A percentile compares a stretch with the other conserved stretches of the same genome.
These are phyloP conservation scores for Neonectria sp. DNA, from an alignment of 2,329 filamentous ascomycete species.

Conservation along the genomic window DNA sequence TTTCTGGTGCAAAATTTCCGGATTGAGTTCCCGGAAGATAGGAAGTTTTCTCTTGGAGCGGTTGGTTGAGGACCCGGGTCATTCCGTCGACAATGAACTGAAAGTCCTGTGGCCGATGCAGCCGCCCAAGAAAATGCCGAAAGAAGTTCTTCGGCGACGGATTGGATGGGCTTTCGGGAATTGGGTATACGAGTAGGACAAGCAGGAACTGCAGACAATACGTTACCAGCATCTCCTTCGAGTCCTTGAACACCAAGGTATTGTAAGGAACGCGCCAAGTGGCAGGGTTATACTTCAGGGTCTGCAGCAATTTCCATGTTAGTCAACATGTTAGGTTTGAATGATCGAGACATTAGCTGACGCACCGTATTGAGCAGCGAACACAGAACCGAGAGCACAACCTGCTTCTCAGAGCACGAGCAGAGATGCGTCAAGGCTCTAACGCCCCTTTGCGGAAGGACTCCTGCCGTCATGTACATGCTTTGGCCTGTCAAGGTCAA, in stretches of 20 bases:
- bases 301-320: slow-evolving; percentile 63
- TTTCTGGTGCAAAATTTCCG: slow-evolving; percentile 91
- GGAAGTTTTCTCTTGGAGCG: slow-evolving; percentile 88
- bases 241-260: slow-evolving; percentile 90
- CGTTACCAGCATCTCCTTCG: slow-evolving; percentile 90
- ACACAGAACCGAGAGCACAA: slow-evolving; percentile 90
- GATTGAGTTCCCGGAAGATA: slow-evolving; percentile 90
- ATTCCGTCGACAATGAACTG: slow-evolving; percentile 97
- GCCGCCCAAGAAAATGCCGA: slow-evolving; percentile 89
- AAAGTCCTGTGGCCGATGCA: slow-evolving; percentile 96
- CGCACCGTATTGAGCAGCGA: slow-evolving; percentile 93
- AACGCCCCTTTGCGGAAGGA: slow-evolving; percentile 86
- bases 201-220: slow-evolving; percentile 94
- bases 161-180: slow-evolving; percentile 80
- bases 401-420: slow-evolving; percentile 89
- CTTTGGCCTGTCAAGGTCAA: slow-evolving; percentile 90
- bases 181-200: slow-evolving; percentile 86
- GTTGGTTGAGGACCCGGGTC: slow-evolving; percentile 92
- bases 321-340: slow-evolving; percentile 10
- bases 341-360: neutral
- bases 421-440: slow-evolving; percentile 91
- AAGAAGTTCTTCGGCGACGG: slow-evolving; percentile 89
- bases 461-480: slow-evolving; percentile 89
- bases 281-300: slow-evolving; percentile 95
- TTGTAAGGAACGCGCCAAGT: slow-evolving; percentile 96